A percentile compares a stretch with the other conserved stretches of the same genome.
phyloP scores from a whole-genome alignment of 495 filamentous ascomycete genomes.

The Penicillium cosmopolitanum region DNA sequence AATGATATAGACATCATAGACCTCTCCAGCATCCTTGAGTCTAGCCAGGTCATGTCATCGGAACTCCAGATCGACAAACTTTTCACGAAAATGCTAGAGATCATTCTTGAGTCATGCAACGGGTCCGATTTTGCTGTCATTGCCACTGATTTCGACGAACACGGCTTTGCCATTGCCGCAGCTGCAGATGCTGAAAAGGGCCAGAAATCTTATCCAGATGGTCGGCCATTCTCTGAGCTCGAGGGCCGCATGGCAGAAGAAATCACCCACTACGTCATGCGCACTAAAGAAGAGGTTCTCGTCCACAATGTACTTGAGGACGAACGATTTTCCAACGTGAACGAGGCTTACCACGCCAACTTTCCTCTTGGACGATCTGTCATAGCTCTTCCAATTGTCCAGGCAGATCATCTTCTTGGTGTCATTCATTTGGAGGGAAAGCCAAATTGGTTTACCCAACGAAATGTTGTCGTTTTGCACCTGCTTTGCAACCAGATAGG shows the following conservation, averaged over 20 bases:
- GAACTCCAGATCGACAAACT: slow-evolving; percentile 84
- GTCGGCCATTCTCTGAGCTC: slow-evolving; percentile 65
- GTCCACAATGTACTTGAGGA: slow-evolving; percentile 81
- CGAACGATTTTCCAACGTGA: slow-evolving; percentile 84
- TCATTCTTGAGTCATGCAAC: slow-evolving; percentile 84
- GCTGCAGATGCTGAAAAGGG: slow-evolving; percentile 72
- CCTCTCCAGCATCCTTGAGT: slow-evolving; percentile 81
- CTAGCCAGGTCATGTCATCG: slow-evolving; percentile 88
- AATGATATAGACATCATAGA: slow-evolving; percentile 73
- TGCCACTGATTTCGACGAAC: slow-evolving; percentile 70
- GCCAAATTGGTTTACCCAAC: slow-evolving; percentile 83
- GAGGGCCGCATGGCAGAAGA: slow-evolving; percentile 74
- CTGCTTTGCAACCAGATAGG: slow-evolving; percentile 87
- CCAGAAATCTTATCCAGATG: slow-evolving; percentile 55
- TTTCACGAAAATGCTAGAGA: slow-evolving; percentile 85
- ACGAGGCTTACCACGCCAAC: slow-evolving; percentile 66
- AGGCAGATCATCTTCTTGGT: slow-evolving; percentile 76
- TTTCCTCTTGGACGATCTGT: slow-evolving; percentile 75
- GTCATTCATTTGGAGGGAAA: slow-evolving; percentile 86
- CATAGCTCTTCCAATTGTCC: slow-evolving; percentile 83
- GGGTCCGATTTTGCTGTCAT: slow-evolving; percentile 80
- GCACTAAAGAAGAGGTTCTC: slow-evolving; percentile 83
- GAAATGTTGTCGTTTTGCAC: slow-evolving; percentile 83
- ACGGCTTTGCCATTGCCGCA: slow-evolving; percentile 76
- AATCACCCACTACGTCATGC: slow-evolving; percentile 78